Evolutionary conservation across 1,284 basidiomycete species (phyloP), one percentile per base, ranked within the genome.

Genomic region (Cutaneotrichosporon cyanovorans): DNA sequence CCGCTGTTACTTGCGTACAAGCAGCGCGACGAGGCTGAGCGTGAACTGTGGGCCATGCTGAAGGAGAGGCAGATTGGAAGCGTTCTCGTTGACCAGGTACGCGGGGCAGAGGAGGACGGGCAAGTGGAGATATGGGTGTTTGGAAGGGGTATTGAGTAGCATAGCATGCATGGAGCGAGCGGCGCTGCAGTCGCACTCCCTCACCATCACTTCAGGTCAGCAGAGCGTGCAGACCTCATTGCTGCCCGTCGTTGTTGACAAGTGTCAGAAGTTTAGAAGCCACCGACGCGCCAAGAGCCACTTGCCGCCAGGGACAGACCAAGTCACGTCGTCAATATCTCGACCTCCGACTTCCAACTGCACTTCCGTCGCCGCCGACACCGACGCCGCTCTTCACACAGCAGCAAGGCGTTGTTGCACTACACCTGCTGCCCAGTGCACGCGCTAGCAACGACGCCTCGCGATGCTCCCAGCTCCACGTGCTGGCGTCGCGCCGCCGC

Each of bases 1-100:
- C 45, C 55, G 0, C 45, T 89, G 4, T 56, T 90, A 4, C 64
- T 91, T 32, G 86, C 84, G 3, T 90, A 89, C 73, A 89, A 91
- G 61, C 80, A 89, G 64, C 80, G 87, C 25, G 83, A 91, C 61
- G 60, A 73, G 0, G 78, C 77, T 0, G 88, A 91, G 68, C 73
- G 85, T 35, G 75, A 74, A 3, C 69, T 90, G 20, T 90, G 87
- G 86, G 69, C 72, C 7, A 75, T 80, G 72, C 69, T 76, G n/a
- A 58, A 65, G 15, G 70, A 71, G 0, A 71, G 53, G 5, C 63
- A 63, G 0, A 58, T 72, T 1, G 40, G 43, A 18, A 47, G 68
- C 55, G 54, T 56, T 5, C 20, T 77, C 19, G 80, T 89, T 1
- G 57, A 68, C 21, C 77, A 83, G 41, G 72, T 77, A 33, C 72